Percentiles rank a stretch among this genome's conserved stretches.
Conservation (phyloP, 2,329 filamentous ascomycete genomes). For the Colletotrichum liaoningense region DNA sequence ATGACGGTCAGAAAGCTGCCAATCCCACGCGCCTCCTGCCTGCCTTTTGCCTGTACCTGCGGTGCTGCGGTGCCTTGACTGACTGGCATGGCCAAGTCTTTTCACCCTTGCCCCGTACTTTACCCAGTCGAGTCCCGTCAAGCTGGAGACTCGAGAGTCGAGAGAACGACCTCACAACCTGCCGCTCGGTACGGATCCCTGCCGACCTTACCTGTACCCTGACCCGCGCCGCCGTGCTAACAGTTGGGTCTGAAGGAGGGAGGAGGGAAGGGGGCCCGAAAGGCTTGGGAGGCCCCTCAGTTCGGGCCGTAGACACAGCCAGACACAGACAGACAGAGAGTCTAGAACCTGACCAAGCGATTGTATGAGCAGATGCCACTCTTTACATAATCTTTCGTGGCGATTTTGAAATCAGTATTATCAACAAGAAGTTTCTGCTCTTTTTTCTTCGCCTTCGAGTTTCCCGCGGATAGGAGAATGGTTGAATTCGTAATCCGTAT, state of each 20-base stretch:
- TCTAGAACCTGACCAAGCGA: slow-evolving; percentile 34
- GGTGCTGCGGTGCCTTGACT: not conserved
- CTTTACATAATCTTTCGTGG: slow-evolving; percentile 33
- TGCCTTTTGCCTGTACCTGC: not conserved
- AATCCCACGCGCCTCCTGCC: slow-evolving; percentile 1
- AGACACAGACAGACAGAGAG: slow-evolving; percentile 6
- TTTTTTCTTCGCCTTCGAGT: not conserved
- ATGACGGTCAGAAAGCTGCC: slow-evolving; percentile 6
- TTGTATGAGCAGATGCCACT: not conserved
- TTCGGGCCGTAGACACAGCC: slow-evolving; percentile 9
- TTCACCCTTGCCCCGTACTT: not conserved
- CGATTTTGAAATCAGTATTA: not conserved
- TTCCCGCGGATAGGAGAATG: not conserved
- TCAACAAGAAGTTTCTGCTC: not conserved
- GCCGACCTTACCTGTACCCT: slow-evolving; percentile 11
- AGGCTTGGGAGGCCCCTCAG: slow-evolving; percentile 27
- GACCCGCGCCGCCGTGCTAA: slow-evolving; percentile 2
- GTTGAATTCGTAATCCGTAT: not conserved
- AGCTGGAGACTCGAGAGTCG: not conserved
- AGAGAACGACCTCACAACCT: not conserved
- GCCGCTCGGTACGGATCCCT: slow-evolving; percentile 3
- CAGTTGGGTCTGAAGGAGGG: not conserved
- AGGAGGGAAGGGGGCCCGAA: not conserved
- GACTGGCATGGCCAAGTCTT: not conserved
- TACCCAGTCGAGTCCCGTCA: not conserved